Base-by-base conservation (phyloP, 2,329 filamentous ascomycete species). In the Whalleya microplaca region DNA sequence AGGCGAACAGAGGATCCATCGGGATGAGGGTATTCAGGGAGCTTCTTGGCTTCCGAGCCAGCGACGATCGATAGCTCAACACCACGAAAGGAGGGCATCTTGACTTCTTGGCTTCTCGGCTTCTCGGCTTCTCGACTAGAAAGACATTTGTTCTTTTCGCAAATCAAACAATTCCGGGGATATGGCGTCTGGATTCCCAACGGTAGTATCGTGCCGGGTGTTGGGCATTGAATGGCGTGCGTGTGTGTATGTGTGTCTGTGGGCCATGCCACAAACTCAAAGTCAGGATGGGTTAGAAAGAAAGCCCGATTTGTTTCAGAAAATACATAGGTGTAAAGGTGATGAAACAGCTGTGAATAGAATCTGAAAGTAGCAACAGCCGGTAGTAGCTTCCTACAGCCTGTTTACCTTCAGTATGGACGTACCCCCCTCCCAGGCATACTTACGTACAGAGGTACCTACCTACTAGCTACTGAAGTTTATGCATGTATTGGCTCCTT, bases 11-110 rank as follows among this genome's bases (percentile, higher is more conserved):
- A 81, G 0, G 78, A 77, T 48, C 74, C 76, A 48, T 84, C 80
- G 0, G 81, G 81, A 58, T 85, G 81, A 19, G 80, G 79, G 63
- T 81, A 84, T 64, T 86, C 83, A 14, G 78, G 77, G 2, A 85
- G 73, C 19, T 65, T 69, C 44, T 73, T 66, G 9, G 71, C 63
- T 2, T 71, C 69, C 16, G 72, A 66, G 42, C 75, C 71, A 2
- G 74, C 67, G 18, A 75, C 65, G 41, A 84, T 66, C 2, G 75
- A 77, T 21, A 84, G 56, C 23, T 81, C 75, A 49, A 84, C 72
- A 9, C 79, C 80, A 21, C 78, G 76, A 51, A 83, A 76, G 55
- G 67, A 76, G 16, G 81, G 81, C 81, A 84, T 84, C 10, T 47
- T 67, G 54, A 29, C n/a, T n/a, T n/a, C n/a, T n/a, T n/a, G n/a